phyloP scores from a whole-genome alignment of 106 monocot genomes.

The Iris macrosiphon region DNA sequence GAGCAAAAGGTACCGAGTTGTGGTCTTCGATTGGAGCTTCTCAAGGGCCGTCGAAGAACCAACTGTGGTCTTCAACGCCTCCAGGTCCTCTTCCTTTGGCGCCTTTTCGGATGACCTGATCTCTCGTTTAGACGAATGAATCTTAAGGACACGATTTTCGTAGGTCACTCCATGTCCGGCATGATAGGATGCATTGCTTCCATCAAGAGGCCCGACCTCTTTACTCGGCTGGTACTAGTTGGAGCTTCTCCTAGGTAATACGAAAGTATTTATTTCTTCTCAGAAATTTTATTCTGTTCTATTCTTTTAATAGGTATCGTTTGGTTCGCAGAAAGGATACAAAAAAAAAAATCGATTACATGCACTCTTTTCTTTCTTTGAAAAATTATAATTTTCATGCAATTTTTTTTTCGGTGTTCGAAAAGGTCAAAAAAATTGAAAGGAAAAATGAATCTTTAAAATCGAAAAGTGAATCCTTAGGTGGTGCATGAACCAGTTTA shows the following conservation, averaged over 20 bases:
- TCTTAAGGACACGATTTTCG: conserved; percentile 19
- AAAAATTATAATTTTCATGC: no score
- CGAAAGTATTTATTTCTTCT: no score
- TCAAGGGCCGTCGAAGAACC: conserved; percentile 10
- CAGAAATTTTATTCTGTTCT: no score
- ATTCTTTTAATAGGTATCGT: no score
- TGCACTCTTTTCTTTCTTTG: no score
- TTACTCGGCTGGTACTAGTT: conserved; percentile 45
- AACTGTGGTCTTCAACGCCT: not conserved
- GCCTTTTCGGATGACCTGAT: conserved; percentile 44
- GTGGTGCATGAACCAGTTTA: no score
- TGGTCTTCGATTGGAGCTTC: conserved; percentile 61
- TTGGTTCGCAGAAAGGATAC: no score
- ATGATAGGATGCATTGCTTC: conserved; percentile 63
- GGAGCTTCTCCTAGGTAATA: conserved; percentile 47
- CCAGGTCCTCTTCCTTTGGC: conserved; percentile 11
- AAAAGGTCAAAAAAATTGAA: no score
- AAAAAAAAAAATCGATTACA: no score
- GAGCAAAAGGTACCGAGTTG: conserved; percentile 10
- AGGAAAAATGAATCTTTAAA: no score
- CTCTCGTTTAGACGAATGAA: conserved; percentile 19
- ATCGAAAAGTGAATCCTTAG: no score
- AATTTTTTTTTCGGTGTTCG: no score
- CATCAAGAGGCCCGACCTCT: conserved; percentile 39
- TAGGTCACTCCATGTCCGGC: conserved; percentile 66